A percentile compares a stretch with the other conserved stretches of the same genome.
Evolutionary conservation across 2,329 filamentous ascomycete species (phyloP).

Genomic region (Curvularia spicifera): DNA sequence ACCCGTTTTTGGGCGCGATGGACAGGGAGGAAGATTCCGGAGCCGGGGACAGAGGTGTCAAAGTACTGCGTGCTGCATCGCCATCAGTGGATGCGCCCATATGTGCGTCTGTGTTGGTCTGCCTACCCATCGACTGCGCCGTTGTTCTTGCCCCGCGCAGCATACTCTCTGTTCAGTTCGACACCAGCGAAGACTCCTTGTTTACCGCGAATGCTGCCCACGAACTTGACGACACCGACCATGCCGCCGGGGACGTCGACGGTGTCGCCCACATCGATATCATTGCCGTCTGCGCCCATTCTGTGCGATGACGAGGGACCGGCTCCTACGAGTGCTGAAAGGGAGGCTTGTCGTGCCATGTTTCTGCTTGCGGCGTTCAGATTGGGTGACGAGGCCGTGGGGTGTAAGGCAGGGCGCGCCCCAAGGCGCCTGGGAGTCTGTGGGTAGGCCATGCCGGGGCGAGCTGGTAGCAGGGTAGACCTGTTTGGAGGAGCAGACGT

Average conservation of each 20-base stretch:
- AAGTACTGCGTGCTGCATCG: conserved; percentile 71
- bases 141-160: conserved; percentile 87
- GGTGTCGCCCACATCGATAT: conserved; percentile 76
- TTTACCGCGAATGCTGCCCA: conserved; percentile 86
- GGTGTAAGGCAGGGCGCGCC: conserved; percentile 50
- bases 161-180: conserved; percentile 82
- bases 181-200: conserved; percentile 91
- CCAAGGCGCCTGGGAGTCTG: conserved; percentile 52
- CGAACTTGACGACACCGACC: conserved; percentile 86
- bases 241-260: conserved; percentile 95
- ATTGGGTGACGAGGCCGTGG: conserved; percentile 53
- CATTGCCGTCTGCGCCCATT: conserved; percentile 55
- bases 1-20: conserved; percentile 77
- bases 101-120: neutral
- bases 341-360: conserved; percentile 72
- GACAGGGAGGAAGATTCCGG: conserved; percentile 92
- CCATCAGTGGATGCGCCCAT: conserved; percentile 18
- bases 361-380: conserved; percentile 52
- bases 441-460: conserved; percentile 45
- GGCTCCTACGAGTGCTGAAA: conserved; percentile 68
- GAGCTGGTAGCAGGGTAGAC: conserved; percentile 17
- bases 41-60: conserved; percentile 74
- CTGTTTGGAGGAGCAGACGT: conserved; percentile 19
- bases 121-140: conserved; percentile 92
- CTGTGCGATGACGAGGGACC: conserved; percentile 51